phyloP scores from a whole-genome alignment of 2,329 filamentous ascomycete species.

The Fusarium citri region DNA sequence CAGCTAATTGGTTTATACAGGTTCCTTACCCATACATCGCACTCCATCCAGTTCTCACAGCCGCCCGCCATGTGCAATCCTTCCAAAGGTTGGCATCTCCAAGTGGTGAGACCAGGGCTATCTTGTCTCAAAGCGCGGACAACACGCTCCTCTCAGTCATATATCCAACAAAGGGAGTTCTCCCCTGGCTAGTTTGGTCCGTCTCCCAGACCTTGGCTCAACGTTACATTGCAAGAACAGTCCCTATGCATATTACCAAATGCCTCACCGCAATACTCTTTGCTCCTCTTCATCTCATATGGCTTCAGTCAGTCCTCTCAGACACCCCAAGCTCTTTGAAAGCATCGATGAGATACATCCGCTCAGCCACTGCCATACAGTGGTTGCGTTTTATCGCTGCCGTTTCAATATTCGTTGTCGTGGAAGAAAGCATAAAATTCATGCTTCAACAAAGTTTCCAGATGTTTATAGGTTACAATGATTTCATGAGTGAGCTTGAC shows the following conservation, averaged over 20 bases:
- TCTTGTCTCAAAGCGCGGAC: too few relatives aligned
- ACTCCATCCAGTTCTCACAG: neutral
- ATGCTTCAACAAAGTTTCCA: neutral
- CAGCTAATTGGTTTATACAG: neutral
- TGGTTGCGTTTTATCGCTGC: neutral
- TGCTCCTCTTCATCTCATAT: neutral
- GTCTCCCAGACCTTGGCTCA: neutral
- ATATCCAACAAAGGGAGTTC: neutral
- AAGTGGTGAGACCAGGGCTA: too few relatives aligned
- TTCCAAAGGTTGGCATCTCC: neutral
- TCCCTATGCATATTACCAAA: accelerated
- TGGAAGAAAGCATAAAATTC: neutral
- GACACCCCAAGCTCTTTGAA: accelerated
- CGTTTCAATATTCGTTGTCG: neutral
- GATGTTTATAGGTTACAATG: accelerated
- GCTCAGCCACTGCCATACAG: neutral
- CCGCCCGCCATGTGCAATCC: neutral
- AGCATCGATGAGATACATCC: neutral
- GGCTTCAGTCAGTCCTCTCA: neutral
- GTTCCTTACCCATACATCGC: constrained; percentile 1
- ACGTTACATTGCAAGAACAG: accelerated
- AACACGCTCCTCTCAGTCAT: neutral
- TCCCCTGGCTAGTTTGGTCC: neutral
- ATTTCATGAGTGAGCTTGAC: neutral
- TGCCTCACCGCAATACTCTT: accelerated